Evolutionary conservation across 1,284 basidiomycete species (phyloP).

Genomic region (Puccinia hordei): DNA sequence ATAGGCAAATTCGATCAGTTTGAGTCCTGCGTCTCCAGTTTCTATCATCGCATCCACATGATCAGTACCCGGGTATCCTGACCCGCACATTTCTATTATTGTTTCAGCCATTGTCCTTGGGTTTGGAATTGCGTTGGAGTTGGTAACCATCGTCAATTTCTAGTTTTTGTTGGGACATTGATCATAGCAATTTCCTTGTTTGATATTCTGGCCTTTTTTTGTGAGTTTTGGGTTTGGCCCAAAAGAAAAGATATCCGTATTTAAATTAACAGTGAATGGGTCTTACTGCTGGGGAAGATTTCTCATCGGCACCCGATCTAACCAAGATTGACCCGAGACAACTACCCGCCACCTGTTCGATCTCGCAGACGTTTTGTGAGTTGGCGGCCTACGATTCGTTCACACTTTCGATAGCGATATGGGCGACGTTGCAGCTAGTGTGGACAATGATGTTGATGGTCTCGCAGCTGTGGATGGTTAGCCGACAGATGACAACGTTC

Average conservation of each 20-base stretch:
- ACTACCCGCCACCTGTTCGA: constrained; percentile 69
- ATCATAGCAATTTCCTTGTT: constrained; percentile 79
- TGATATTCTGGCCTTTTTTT: constrained; percentile 76
- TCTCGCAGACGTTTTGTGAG: constrained; percentile 68
- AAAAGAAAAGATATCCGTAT: neutral
- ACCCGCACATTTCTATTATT: constrained; percentile 42
- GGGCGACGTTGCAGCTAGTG: constrained; percentile 85
- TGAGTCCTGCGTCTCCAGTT: constrained; percentile 58
- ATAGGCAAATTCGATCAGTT: constrained; percentile 87
- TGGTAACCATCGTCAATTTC: constrained; percentile 91
- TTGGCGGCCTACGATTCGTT: constrained; percentile 69
- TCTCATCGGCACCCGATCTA: constrained; percentile 61
- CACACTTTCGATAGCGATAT: constrained; percentile 75
- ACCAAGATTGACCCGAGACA: constrained; percentile 63
- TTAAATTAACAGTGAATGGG: constrained; percentile 55
- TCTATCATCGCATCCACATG: neutral
- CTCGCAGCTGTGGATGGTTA: constrained; percentile 87
- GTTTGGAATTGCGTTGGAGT: constrained; percentile 99
- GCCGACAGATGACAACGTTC: constrained; percentile 91
- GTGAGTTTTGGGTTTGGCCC: constrained; percentile 63
- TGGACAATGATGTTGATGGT: constrained; percentile 88
- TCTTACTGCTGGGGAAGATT: constrained; percentile 60
- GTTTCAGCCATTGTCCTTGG: constrained; percentile 88
- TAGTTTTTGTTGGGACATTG: constrained; percentile 81
- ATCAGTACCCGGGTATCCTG: neutral